A percentile compares a stretch with the other conserved stretches of the same genome.
These are phyloP conservation scores for Eucalyptus globulus DNA, from an alignment of 345 rosid species.

Conservation along the genomic window DNA sequence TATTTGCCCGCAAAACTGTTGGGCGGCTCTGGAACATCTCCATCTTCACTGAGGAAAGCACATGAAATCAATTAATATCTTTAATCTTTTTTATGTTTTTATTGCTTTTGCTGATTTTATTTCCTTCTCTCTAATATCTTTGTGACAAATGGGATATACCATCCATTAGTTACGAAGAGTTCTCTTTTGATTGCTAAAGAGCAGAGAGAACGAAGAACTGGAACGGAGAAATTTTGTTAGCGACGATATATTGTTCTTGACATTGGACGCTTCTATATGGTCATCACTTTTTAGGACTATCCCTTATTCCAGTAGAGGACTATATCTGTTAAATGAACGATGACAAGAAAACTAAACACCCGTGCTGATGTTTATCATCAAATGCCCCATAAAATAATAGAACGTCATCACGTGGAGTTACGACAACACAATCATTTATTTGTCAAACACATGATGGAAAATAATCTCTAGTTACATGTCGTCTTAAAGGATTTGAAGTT, in stretches of 20 bases:
- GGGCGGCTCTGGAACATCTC: background rate
- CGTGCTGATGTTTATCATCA: background rate
- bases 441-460: background rate
- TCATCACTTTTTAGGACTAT: background rate
- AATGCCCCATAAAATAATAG: background rate
- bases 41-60: background rate
- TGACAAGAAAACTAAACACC: background rate
- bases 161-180: background rate
- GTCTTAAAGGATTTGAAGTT: background rate
- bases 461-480: background rate
- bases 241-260: background rate
- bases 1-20: background rate
- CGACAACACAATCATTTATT: background rate
- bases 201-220: background rate
- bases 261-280: background rate
- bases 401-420: background rate
- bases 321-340: too few relatives aligned
- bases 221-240: background rate
- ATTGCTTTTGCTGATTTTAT: background rate
- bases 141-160: background rate
- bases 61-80: background rate
- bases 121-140: background rate
- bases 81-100: background rate
- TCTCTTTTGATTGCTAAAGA: background rate
- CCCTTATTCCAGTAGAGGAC: accelerated